phyloP scores from a whole-genome alignment of 805 yeast species.

The Ogataea angusta region DNA sequence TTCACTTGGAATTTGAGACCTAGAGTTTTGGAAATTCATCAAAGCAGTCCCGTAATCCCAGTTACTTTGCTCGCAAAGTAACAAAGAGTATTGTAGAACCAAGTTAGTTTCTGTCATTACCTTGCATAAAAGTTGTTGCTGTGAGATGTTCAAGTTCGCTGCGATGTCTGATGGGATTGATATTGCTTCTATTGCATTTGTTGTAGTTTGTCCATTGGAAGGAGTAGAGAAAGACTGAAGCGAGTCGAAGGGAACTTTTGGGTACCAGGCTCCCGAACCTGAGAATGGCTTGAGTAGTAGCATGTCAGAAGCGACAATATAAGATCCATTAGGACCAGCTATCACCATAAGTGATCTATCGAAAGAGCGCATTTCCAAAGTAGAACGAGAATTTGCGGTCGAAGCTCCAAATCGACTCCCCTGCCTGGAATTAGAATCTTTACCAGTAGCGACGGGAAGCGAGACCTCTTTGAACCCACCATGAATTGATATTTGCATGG shows the following conservation, averaged over 20 bases:
- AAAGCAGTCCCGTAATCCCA: conserved; percentile 76
- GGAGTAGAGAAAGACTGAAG: no score
- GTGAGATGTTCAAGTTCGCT: conserved; percentile 47
- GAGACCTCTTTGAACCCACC: conserved; percentile 77
- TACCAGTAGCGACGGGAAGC: conserved; percentile 39
- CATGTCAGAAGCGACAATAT: conserved; percentile 86
- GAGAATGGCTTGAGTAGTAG: conserved; percentile 62
- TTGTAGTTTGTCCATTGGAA: neutral
- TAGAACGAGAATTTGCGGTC: conserved; percentile 18
- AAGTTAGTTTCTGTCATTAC: conserved; percentile 71
- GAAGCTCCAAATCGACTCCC: conserved; percentile 28
- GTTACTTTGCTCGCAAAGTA: conserved; percentile 83
- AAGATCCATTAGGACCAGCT: conserved; percentile 61
- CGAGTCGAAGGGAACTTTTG: neutral
- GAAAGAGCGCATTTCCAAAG: conserved; percentile 66
- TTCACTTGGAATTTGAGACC: conserved; percentile 49
- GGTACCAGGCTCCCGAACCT: conserved; percentile 54
- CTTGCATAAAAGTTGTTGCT: conserved; percentile 61
- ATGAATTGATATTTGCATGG: conserved; percentile 75
- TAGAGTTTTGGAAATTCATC: conserved; percentile 66
- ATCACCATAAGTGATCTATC: conserved; percentile 82
- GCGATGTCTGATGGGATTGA: conserved; percentile 52
- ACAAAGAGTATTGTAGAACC: conserved; percentile 71
- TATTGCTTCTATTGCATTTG: neutral
- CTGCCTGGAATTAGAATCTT: conserved; percentile 11